Percentiles rank a stretch among this genome's conserved stretches.
Evolutionary conservation across 345 rosid species (phyloP).

Genomic region (Moricandia moricandioides): DNA sequence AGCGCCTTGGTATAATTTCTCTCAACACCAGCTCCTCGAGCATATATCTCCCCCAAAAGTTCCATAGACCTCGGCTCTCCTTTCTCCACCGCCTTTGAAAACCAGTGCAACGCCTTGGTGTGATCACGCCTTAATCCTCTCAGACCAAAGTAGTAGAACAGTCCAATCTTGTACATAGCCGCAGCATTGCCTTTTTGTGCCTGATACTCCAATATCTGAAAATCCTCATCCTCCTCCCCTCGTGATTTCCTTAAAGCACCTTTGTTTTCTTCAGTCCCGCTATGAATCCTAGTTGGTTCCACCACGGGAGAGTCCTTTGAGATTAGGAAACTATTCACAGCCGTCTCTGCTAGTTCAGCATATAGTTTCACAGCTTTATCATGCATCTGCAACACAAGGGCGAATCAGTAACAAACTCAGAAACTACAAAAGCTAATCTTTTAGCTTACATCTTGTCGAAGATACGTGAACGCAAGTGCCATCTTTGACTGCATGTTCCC

Average conservation of each 20-base stretch:
- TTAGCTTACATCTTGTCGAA: slow-evolving; percentile 83
- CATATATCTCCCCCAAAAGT: slow-evolving; percentile 95
- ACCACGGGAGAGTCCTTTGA: slow-evolving; percentile 88
- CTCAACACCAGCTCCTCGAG: slow-evolving; percentile 98
- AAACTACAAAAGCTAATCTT: neutral
- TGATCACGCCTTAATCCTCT: slow-evolving; percentile 94
- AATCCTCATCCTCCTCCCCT: slow-evolving; percentile 99
- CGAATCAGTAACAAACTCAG: slow-evolving; percentile 13
- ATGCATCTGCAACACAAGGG: slow-evolving; percentile 58
- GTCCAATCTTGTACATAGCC: slow-evolving; percentile 87
- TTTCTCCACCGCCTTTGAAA: slow-evolving; percentile 78
- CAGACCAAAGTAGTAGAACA: slow-evolving; percentile 91
- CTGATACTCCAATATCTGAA: slow-evolving; percentile 92
- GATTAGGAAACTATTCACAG: slow-evolving; percentile 83
- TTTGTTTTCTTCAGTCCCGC: slow-evolving; percentile 94
- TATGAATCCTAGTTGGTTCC: slow-evolving; percentile 88
- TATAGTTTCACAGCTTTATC: slow-evolving; percentile 78
- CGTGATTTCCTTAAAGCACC: slow-evolving; percentile 80
- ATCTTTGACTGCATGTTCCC: slow-evolving; percentile 91
- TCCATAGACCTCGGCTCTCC: slow-evolving; percentile 96
- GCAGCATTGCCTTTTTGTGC: slow-evolving; percentile 92
- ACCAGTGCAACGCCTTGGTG: slow-evolving; percentile 84
- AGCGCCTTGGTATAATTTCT: slow-evolving; percentile 92
- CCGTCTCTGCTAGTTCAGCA: slow-evolving; percentile 88
- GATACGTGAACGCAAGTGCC: slow-evolving; percentile 83